Evolutionary conservation across 352 stramenopile genomes (phyloP).

Genomic region (Phytophthora rubi): DNA sequence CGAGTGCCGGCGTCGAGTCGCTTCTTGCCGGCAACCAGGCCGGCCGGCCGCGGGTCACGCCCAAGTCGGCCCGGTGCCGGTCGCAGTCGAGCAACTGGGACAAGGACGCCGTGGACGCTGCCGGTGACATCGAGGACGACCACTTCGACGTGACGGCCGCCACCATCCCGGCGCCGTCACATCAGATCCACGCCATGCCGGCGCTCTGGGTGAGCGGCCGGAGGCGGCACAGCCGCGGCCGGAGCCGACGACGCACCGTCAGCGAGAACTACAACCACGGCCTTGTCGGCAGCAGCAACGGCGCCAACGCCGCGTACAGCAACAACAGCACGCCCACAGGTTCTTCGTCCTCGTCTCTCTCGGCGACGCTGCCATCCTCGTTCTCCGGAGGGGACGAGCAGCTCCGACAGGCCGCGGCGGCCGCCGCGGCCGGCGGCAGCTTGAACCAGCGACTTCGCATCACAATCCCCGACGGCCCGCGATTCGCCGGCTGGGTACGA

Average conservation of each 20-base stretch:
- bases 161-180: constrained; percentile 48
- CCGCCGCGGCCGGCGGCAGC: constrained; percentile 9
- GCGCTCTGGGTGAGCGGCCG: constrained; percentile 51
- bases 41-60: constrained; percentile 21
- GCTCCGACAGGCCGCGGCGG: constrained; percentile 37
- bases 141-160: constrained; percentile 47
- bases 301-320: constrained; percentile 13
- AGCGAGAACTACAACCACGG: constrained; percentile 45
- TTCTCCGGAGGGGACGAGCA: constrained; percentile 37
- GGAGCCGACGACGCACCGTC: constrained; percentile 40
- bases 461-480: constrained; percentile 51
- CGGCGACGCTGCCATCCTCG: constrained; percentile 29
- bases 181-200: constrained; percentile 46
- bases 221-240: constrained; percentile 47
- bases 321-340: constrained; percentile 34
- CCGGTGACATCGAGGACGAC: constrained; percentile 47
- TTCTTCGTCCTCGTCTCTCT: constrained; percentile 24
- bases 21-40: constrained; percentile 31
- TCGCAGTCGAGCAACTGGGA: constrained; percentile 76
- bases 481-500: constrained; percentile 73
- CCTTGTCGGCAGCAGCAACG: constrained; percentile 13
- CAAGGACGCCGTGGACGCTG: constrained; percentile 47
- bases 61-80: constrained; percentile 47
- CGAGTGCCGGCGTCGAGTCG: constrained; percentile 35
- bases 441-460: constrained; percentile 62